A percentile compares a stretch with the other conserved stretches of the same genome.
These are phyloP conservation scores for Rhizomucor miehei DNA, from an alignment of 371 early-diverging fungal species.

Conservation along the genomic window DNA sequence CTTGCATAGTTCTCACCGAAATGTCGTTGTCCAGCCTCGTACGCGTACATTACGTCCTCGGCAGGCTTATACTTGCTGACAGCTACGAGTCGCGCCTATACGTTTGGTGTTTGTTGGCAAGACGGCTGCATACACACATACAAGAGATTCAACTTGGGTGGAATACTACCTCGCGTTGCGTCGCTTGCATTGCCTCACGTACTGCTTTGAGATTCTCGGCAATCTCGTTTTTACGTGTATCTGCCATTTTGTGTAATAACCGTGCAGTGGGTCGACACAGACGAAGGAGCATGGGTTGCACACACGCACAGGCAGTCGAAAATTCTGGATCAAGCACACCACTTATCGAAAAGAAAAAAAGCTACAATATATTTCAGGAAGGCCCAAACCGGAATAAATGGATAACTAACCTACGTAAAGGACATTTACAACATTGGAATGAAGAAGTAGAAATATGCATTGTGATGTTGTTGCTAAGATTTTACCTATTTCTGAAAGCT, in stretches of 20 bases:
- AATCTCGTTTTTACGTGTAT: constrained; percentile 14
- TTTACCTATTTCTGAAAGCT: too few species aligned
- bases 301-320: too few species aligned
- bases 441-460: too few species aligned
- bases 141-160: constrained; percentile 5
- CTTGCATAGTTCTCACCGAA: constrained; percentile 98
- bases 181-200: constrained; percentile 11
- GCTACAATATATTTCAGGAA: too few species aligned
- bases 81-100: constrained; percentile 72
- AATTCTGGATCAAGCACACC: too few species aligned
- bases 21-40: constrained; percentile 82
- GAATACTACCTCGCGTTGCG: neutral
- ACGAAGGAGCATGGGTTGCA: too few species aligned
- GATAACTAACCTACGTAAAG: too few species aligned
- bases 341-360: too few species aligned
- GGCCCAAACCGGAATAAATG: too few species aligned
- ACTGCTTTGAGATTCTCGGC: constrained; percentile 19
- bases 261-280: too few species aligned
- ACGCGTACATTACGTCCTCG: constrained; percentile 74
- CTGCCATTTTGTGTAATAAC: constrained; percentile 22
- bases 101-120: neutral
- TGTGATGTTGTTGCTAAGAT: too few species aligned
- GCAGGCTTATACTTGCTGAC: constrained; percentile 92
- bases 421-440: too few species aligned
- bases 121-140: neutral